Evolutionary conservation across 2,329 filamentous ascomycete species (phyloP), one percentile per base, ranked within the genome.

Genomic region (Epichloe typhina): DNA sequence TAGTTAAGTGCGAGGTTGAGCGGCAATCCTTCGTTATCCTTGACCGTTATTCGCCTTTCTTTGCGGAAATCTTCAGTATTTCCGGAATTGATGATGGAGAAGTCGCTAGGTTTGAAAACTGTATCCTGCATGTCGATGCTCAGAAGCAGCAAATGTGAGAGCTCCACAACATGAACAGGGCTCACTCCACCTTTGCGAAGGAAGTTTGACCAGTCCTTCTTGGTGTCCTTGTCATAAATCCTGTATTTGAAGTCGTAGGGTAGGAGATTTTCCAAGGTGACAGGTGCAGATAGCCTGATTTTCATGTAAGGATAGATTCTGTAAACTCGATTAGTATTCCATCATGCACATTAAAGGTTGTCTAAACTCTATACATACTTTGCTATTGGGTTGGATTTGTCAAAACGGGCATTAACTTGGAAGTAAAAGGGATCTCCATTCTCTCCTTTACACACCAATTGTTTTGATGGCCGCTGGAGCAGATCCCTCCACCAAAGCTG

Each of bases 211-310:
- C 93, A 98, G 64, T 98, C 93, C 64, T 94, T 95, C 73, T 91
- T 94, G 0, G 90, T 96, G 65, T 95, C 94, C 71, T 94, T 96
- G 72, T 98, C 93, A 62, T 97, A 98, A 50, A 98, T 97, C 50
- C 91, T 83, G 66, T 98, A 98, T 68, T 98, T 97, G 80, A 98
- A 98, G 67, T 98, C 93, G 63, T 93, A 97, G 0, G 93, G 93
- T 38, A 98, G 71, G 42, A 98, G 72, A 57, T 98, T 98, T 66
- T 98, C 91, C 4, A 98, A 77, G 47, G 95, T 91, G 13, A 98
- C 81, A 0, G 94, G 93, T 0, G 93, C 91, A 23, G 88, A 95
- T 3, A 98, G 77, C 57, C 90, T 87, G 56, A 98, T 76, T 53
- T 82, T 83, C 93, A 98, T 97, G 65, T 93, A 93, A 0, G 93